These are phyloP conservation scores for Heimioporus sp. DNA, from an alignment of 768 basidiomycete species.

Conservation along the genomic window DNA sequence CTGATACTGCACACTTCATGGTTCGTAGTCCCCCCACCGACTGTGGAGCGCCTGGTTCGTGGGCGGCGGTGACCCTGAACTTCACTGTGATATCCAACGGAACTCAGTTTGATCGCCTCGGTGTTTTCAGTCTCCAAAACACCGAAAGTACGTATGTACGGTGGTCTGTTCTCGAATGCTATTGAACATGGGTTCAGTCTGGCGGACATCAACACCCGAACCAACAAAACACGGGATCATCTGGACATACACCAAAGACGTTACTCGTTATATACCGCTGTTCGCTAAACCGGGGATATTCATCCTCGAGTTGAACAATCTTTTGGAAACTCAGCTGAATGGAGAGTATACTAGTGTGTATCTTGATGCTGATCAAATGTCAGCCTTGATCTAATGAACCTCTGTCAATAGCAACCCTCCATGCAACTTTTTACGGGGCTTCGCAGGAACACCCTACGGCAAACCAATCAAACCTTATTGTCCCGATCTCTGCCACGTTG, in stretches of 20 bases:
- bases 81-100: constrained; percentile 79
- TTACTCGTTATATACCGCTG: constrained; percentile 67
- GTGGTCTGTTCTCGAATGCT: not conserved
- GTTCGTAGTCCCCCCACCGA: constrained; percentile 60
- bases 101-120: constrained; percentile 72
- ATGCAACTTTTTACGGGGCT: constrained; percentile 71
- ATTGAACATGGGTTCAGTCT: constrained; percentile 42
- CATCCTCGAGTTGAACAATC: constrained; percentile 72
- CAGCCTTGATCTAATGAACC: not conserved
- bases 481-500: too few species aligned
- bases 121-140: constrained; percentile 71
- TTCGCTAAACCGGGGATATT: constrained; percentile 68
- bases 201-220: constrained; percentile 81
- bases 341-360: constrained; percentile 68
- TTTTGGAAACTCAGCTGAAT: constrained; percentile 53
- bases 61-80: constrained; percentile 74
- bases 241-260: constrained; percentile 78
- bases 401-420: constrained; percentile 50
- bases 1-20: not conserved
- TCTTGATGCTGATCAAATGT: not conserved
- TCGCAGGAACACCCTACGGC: constrained; percentile 56
- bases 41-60: constrained; percentile 67
- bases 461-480: constrained; percentile 47
- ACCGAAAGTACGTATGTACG: constrained; percentile 65
- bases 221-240: constrained; percentile 69